Base-by-base conservation (phyloP, 768 basidiomycete species). In the Kwoniella botswanensis region DNA sequence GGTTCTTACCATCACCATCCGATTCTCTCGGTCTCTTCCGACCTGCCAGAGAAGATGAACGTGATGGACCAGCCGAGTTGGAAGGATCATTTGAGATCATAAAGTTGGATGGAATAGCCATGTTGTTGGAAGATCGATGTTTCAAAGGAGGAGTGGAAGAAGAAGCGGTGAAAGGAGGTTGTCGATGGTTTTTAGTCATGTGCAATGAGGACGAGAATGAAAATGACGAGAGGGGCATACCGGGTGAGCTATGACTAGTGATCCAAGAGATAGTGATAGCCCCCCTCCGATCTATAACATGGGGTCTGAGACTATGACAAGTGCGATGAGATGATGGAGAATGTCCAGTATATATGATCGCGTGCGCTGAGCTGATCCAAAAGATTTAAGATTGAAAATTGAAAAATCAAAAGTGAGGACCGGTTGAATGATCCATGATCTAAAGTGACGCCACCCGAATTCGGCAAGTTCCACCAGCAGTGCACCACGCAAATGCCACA, bases 11-110 rank as follows among this genome's bases (percentile, higher is more conserved):
- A 50, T 70, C 67, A 6, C 69, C 78, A 22, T 76, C 76, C 5
- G 74, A 76, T 50, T 81, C 80, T 29, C 79, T 57, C 0, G 77
- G 76, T 12, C 79, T 60, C 58, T 81, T 81, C 53, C 68, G 63
- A 7, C 79, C 79, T 13, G 78, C 77, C 15, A 79, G 57, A 41
- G 72, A 74, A 12, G 76, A 70, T n/a, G 77, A 71, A 41, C 78
- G 71, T 4, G 75, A 75, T 17, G 71, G 62, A 13, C 75, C 65
- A 18, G 65, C 61, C 3, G 52, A 60, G 59, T 67, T 67, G 35
- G 29, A 67, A 53, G 64, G 67, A 43, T 70, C 55, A 50, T 70
- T 58, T 9, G 68, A 70, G 35, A 63, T 13, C 68, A 70, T 70
- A 2, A 70, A 22, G 21, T 52, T 65, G 44, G 35, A 44, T 59